Conservation (phyloP, 345 rosid genomes). For the Aethionema arabicum region DNA sequence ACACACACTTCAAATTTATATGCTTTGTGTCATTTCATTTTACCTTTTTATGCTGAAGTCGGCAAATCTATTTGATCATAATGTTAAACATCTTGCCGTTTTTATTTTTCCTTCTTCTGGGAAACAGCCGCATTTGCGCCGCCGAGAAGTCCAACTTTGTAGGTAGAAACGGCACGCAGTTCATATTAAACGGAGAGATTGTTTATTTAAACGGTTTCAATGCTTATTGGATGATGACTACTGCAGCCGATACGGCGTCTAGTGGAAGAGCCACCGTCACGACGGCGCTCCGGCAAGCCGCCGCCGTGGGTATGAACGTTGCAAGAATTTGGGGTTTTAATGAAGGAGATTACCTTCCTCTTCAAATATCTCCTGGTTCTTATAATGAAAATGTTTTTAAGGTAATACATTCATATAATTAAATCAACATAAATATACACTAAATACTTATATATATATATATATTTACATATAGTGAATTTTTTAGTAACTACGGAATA, state of each 20-base stretch:
- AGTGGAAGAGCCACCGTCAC: constrained; percentile 51
- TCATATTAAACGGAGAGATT: constrained; percentile 43
- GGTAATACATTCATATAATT: constrained; percentile 39
- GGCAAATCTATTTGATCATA: constrained; percentile 17
- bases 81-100: constrained; percentile 26
- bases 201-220: constrained; percentile 75
- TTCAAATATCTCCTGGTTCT: constrained; percentile 69
- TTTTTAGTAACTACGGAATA: neutral
- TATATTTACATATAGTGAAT: neutral
- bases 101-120: constrained; percentile 26
- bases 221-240: constrained; percentile 77
- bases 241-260: constrained; percentile 54
- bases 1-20: constrained; percentile 13
- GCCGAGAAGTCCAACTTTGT: constrained; percentile 35
- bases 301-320: constrained; percentile 58
- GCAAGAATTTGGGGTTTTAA: constrained; percentile 84
- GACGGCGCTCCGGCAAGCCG: constrained; percentile 50
- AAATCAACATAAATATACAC: neutral
- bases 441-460: neutral
- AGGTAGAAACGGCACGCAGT: constrained; percentile 44
- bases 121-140: constrained; percentile 28
- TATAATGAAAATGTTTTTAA: constrained; percentile 60
- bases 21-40: constrained; percentile 14
- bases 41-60: constrained; percentile 14
- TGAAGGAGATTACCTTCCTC: constrained; percentile 58